Conservation (phyloP, 208 protist species). For the Leishmania braziliensis region DNA sequence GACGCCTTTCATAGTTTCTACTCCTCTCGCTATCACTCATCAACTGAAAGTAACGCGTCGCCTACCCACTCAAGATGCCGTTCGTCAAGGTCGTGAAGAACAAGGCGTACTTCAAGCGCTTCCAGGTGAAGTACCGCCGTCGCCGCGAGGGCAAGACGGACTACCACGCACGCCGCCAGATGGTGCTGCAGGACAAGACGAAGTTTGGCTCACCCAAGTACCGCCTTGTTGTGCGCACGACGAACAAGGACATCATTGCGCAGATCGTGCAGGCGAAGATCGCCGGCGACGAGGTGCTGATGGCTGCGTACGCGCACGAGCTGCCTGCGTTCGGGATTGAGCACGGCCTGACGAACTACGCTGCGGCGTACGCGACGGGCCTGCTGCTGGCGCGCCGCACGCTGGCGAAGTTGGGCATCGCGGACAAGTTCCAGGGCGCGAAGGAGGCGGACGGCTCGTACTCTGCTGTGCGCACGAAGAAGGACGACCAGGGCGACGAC, state of each 20-base stretch:
- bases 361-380: conserved; percentile 97
- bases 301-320: conserved; percentile 97
- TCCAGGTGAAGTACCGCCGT: conserved; percentile 97
- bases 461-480: conserved; percentile 75
- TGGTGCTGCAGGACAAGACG: conserved; percentile 99
- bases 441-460: conserved; percentile 90
- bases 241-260: conserved; percentile 97
- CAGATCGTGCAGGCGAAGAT: conserved; percentile 98
- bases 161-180: conserved; percentile 95
- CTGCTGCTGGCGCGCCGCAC: conserved; percentile 97
- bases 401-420: conserved; percentile 95
- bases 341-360: conserved; percentile 98
- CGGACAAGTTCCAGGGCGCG: conserved; percentile 93
- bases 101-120: conserved; percentile 99
- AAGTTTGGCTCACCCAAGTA: conserved; percentile 99
- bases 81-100: conserved; percentile 93
- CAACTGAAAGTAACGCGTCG: not conserved
- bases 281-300: conserved; percentile 94
- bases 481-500: conserved; percentile 85
- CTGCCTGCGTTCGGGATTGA: conserved; percentile 96
- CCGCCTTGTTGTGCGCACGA: conserved; percentile 97
- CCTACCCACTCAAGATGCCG: conserved; percentile 47
- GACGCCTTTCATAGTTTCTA: not conserved
- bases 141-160: conserved; percentile 99
- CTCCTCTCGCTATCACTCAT: not conserved